Evolutionary conservation across 192 early-diverging fungal species (phyloP), one percentile per base, ranked within the genome.

Genomic region (Backusella parvicylindrica): DNA sequence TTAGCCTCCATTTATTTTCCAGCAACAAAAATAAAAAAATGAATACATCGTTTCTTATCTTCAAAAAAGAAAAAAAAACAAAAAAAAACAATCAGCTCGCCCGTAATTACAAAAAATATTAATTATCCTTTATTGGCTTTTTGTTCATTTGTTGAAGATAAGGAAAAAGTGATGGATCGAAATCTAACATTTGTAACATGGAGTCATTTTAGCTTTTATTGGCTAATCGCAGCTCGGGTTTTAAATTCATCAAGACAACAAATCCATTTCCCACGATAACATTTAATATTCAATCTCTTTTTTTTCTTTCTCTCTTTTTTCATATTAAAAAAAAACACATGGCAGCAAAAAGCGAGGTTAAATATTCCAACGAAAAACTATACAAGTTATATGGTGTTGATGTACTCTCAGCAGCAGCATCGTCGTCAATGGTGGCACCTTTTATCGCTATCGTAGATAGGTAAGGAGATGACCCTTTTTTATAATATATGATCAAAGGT

Each of bases 381-480:
- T 38, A 31, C 3, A 70, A 70, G 18, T 28, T 70, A 15, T 83
- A 79, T 33, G 71, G 79, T 0, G n/a, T 86, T 2, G 84, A 86
- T 71, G 16, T 82, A 2, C 23, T 63, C 49, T 75, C 83, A 5
- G 84, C 84, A 26, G 38, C 56, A 6, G 26, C 75, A 8, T 77
- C 84, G 18, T 81, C 84, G 4, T 70, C 79, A 33, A 26, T 49
- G 26, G 83, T 86, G 7, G 49, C 83, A 2, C 84, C 84, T 1
- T 82, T 86, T 68, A 86, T 86, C 40, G 41, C 84, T 43, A 75
- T 86, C 64, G 79, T 85, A 30, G 84, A 85, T 66, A 77, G 84
- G 84, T 85, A 81, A 26, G 68, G 35, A 64, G 35, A 36, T 36
- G 6, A 28, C 26, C 0, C 7, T 32, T 18, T 71, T 33, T 16